Percentiles rank a stretch among this genome's conserved stretches.
Evolutionary conservation across 495 filamentous ascomycete genomes (phyloP).

Genomic region (Tuber microsphaerosporum): DNA sequence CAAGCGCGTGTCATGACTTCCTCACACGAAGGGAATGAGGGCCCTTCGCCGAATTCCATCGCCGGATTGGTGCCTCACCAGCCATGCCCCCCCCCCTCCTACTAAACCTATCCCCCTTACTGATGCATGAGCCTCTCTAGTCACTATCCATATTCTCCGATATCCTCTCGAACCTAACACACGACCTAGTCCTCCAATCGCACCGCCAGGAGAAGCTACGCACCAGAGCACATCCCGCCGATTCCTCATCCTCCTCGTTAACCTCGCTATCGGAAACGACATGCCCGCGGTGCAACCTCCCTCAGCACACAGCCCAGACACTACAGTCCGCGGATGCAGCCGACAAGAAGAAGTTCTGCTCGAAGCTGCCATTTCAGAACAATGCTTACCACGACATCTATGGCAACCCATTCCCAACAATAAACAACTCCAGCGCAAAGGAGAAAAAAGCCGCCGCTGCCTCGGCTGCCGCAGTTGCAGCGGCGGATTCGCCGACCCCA

Average conservation of each 20-base stretch:
- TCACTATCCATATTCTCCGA: constrained; percentile 44
- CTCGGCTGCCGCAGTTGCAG: constrained; percentile 8
- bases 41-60: background rate
- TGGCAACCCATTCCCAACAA: constrained; percentile 38
- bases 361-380: constrained; percentile 33
- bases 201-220: constrained; percentile 49
- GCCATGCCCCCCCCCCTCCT: background rate
- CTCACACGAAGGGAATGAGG: background rate
- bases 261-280: constrained; percentile 36
- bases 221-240: constrained; percentile 27
- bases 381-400: constrained; percentile 36
- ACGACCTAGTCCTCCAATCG: constrained; percentile 44
- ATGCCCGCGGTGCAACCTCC: constrained; percentile 38
- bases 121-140: constrained; percentile 12
- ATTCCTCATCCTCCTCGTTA: constrained; percentile 18
- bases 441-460: constrained; percentile 19
- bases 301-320: constrained; percentile 26
- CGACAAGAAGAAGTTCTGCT: constrained; percentile 38
- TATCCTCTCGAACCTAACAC: constrained; percentile 45
- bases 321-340: constrained; percentile 2
- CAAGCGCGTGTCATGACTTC: constrained; percentile 3
- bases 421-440: constrained; percentile 27
- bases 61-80: constrained; percentile 9
- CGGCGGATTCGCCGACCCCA: constrained; percentile 22
- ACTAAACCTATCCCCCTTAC: background rate